Evolutionary conservation across 139 green algal genomes (phyloP), one percentile per base, ranked within the genome.

Genomic region (Tetraselmis striata): DNA sequence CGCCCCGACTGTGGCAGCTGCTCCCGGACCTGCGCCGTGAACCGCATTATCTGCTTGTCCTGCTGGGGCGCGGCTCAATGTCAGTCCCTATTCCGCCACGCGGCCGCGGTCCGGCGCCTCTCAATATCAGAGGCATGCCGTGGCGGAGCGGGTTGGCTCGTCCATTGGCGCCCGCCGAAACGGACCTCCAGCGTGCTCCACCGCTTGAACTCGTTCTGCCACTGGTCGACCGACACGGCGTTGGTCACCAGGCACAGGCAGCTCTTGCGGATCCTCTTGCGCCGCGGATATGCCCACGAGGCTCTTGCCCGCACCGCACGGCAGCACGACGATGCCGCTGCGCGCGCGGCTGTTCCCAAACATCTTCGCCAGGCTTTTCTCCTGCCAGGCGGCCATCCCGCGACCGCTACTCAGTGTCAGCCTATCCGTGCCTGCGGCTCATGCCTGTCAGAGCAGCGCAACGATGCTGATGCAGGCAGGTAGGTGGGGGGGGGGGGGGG

Each of bases 341-440:
- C 94, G 87, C 2, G 94, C 95, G 5, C 95, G 88, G 0, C 93
- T 94, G 81, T 99, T 99, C 78, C 95, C 96, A 93, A 99, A 99
- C 96, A 99, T 99, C 90, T 99, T 99, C 85, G 79, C 89, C 29
- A 99, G 88, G 79, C 86, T 93, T 86, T 99, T 98, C 84, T 98
- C 94, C 88, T 90, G 86, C 59, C 90, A n/a, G n/a, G n/a, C n/a
- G n/a, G n/a, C n/a, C n/a, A n/a, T n/a, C n/a, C n/a, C n/a, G n/a
- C n/a, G n/a, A n/a, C n/a, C n/a, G n/a, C n/a, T n/a, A n/a, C n/a
- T n/a, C n/a, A n/a, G n/a, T n/a, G n/a, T n/a, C n/a, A n/a, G n/a
- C n/a, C n/a, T n/a, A n/a, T n/a, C n/a, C n/a, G n/a, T n/a, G n/a
- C n/a, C n/a, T n/a, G n/a, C n/a, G n/a, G n/a, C n/a, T n/a, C n/a